Base-by-base conservation (phyloP, 805 yeast species). In the Metschnikowia picachoensis region DNA sequence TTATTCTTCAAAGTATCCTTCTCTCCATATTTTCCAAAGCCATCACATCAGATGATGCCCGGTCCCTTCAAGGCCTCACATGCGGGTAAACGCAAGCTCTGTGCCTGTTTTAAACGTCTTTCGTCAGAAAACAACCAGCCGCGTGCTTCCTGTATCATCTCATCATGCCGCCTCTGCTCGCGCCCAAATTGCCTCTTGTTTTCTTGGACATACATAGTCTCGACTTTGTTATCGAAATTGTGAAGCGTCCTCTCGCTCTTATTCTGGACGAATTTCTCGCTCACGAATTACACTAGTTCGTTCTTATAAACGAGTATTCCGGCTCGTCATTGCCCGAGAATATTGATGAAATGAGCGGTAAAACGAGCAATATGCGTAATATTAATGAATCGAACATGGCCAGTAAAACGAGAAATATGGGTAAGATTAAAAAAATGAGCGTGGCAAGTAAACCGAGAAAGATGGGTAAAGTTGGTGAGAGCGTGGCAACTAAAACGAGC, bases 81-180 rank as follows among this genome's bases (percentile, higher is more conserved):
- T 60, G 72, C 69, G 20, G 80, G 81, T 70, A 78, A 65, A 36
- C 72, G 73, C 60, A 73, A 66, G 2, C 60, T 64, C 48, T 73
- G 64, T 2, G 87, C 87, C 48, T 61, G 61, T n/a, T 62, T 66
- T 47, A 82, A 61, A 56, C 77, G 76, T 36, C 75, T 82, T 52
- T 75, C 67, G 61, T 88, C 94, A 6, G 78, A 75, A 49, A 74
- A 83, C 54, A 88, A 79, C 86, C 94, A 86, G 1, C 96, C 96
- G 52, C 82, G 80, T 3, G 91, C 83, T 29, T 83, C 88, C 44
- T 82, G 83, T 48, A 87, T 73, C 63, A 79, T 65, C 55, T 78
- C 79, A 52, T 82, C 83, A 58, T 78, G 79, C 39, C 61, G 50
- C 35, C 72, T 62, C 51, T 76, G 77, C 65, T 89, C 96, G 44